Conservation (phyloP, 176 grass and related monocot species). For the Rhynchospora tenuis region DNA sequence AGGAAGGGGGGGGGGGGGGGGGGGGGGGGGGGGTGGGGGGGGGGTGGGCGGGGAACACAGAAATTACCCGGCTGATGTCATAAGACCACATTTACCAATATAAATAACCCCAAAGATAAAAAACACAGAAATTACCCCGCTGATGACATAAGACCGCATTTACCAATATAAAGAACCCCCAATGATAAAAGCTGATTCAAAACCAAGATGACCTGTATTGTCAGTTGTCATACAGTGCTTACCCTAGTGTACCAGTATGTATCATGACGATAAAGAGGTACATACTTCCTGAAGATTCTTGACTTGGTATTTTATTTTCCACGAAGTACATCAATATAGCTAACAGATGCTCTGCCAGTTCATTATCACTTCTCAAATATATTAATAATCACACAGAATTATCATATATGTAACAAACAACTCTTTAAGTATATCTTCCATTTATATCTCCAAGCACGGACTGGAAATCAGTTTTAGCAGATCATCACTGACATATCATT, state of each 20-base stretch:
- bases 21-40: too few species aligned
- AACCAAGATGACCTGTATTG: neutral
- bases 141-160: neutral
- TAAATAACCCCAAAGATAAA: neutral
- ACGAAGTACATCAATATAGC: too few species aligned
- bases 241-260: neutral
- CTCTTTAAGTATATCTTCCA: neutral
- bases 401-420: neutral
- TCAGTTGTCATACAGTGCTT: neutral
- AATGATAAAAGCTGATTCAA: too few species aligned
- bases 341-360: neutral
- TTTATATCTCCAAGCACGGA: neutral
- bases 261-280: too few species aligned
- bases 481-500: neutral
- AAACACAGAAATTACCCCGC: neutral
- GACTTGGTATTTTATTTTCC: too few species aligned
- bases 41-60: too few species aligned
- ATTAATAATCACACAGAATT: neutral
- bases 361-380: neutral
- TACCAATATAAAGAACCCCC: neutral
- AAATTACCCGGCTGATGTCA: neutral
- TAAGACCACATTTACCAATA: neutral
- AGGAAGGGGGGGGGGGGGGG: too few species aligned
- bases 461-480: neutral
- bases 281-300: too few species aligned